These are phyloP conservation scores for Eucalyptus sideroxylon DNA, from an alignment of 345 rosid species.

Conservation along the genomic window DNA sequence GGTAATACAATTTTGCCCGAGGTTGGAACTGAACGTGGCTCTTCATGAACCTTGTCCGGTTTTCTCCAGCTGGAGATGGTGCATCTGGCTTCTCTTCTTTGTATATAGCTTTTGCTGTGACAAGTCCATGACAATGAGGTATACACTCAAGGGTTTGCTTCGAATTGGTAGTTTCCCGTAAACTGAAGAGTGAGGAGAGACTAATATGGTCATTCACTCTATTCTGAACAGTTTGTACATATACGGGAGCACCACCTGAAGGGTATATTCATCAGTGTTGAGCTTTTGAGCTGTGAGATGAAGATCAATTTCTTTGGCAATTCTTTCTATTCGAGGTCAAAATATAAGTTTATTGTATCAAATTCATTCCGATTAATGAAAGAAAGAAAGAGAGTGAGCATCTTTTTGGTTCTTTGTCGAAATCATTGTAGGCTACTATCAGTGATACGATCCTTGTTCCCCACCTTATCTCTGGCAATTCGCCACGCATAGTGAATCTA, in stretches of 20 bases:
- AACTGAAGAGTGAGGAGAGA: not conserved
- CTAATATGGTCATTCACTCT: not conserved
- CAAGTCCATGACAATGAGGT: constrained; percentile 15
- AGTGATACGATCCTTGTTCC: not conserved
- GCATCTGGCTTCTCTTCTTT: constrained; percentile 9
- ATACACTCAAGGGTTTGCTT: not conserved
- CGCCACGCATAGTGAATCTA: not conserved
- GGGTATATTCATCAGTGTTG: not conserved
- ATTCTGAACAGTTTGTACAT: not conserved
- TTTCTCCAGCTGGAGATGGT: not conserved
- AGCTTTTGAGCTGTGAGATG: constrained; percentile 21
- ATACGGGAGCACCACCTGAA: not conserved
- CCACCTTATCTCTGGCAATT: not conserved
- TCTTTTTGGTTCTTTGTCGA: not conserved
- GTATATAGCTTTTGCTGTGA: constrained; percentile 11
- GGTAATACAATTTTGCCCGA: not conserved
- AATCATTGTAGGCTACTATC: not conserved
- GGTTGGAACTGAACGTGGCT: not conserved
- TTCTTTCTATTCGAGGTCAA: not conserved
- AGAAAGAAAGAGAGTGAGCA: not conserved
- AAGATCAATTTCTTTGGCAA: constrained; percentile 57
- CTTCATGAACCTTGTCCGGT: not conserved
- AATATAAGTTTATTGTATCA: not conserved
- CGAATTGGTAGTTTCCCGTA: not conserved
- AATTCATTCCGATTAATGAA: not conserved